Evolutionary conservation across 2,329 filamentous ascomycete genomes (phyloP).

Genomic region (Nemania bipapillata): DNA sequence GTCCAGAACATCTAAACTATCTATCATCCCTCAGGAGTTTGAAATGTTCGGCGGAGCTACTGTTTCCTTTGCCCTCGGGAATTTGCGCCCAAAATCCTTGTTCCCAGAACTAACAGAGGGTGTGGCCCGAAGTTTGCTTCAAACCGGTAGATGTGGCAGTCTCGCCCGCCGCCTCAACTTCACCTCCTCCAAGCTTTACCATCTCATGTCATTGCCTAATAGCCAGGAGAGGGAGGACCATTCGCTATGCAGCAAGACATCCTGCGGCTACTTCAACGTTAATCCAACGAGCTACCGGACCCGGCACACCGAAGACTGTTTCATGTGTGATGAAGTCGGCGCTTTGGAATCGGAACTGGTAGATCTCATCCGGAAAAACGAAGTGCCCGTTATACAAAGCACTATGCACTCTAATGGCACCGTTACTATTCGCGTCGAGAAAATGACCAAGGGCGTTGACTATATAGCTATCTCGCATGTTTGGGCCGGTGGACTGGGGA

Average conservation of each 20-base stretch:
- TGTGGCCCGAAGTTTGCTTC: background rate
- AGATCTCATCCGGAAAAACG: background rate
- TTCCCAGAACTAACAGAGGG: slow-evolving; percentile 1
- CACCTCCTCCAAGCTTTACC: slow-evolving; percentile 1
- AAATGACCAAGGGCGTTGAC: background rate
- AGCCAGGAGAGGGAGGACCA: background rate
- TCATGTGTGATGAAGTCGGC: background rate
- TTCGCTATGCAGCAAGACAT: background rate
- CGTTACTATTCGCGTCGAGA: background rate
- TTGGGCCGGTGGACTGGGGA: slow-evolving; percentile 3
- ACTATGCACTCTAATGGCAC: background rate
- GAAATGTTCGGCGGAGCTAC: too few species aligned
- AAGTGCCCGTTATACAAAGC: slow-evolving; percentile 1
- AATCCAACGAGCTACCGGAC: background rate
- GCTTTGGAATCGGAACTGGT: background rate
- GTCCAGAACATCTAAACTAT: too few species aligned
- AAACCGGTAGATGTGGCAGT: background rate
- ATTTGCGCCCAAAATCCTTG: too few species aligned
- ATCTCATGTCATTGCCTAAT: background rate
- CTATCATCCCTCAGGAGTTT: too few species aligned
- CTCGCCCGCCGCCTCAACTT: background rate
- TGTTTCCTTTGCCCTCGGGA: too few species aligned
- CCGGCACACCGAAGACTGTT: background rate
- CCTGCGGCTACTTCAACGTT: slow-evolving; percentile 1
- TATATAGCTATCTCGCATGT: slow-evolving; percentile 4